Conservation (phyloP, 768 basidiomycete species). For the Cubamyces sp. region DNA sequence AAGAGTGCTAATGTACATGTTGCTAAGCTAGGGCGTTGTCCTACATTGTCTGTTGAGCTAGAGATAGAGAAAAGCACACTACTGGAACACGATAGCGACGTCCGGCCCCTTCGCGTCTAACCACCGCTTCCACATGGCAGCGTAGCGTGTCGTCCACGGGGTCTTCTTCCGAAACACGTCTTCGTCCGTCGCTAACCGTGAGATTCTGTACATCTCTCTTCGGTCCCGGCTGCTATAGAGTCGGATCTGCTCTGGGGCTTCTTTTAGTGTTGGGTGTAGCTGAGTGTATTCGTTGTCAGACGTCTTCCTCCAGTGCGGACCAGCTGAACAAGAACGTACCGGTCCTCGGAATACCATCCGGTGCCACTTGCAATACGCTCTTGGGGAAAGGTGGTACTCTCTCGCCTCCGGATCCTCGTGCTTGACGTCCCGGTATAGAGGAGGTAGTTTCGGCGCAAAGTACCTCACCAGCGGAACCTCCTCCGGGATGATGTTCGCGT, state of each 20-base stretch:
- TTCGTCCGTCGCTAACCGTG: conserved; percentile 43
- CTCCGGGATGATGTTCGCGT: conserved; percentile 16
- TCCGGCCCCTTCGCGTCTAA: conserved; percentile 40
- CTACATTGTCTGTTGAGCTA: too few species aligned
- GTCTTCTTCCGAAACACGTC: conserved; percentile 35
- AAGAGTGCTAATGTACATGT: not conserved
- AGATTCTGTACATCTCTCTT: conserved; percentile 46
- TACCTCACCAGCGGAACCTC: conserved; percentile 28
- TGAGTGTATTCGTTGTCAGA: conserved; percentile 21
- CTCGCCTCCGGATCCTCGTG: conserved; percentile 23
- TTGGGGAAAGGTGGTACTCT: conserved; percentile 38
- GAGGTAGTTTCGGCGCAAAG: conserved; percentile 38
- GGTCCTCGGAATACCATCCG: conserved; percentile 46
- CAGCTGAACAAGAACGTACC: conserved; percentile 34
- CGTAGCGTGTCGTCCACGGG: conserved; percentile 36
- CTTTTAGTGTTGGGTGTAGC: conserved; percentile 40
- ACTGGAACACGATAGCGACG: conserved; percentile 41
- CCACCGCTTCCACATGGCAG: conserved; percentile 45
- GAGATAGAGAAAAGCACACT: not conserved
- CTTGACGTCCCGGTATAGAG: conserved; percentile 39
- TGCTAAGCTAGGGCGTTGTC: not conserved
- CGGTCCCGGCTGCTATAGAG: conserved; percentile 44
- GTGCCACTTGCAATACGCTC: conserved; percentile 50
- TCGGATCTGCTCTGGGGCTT: conserved; percentile 40
- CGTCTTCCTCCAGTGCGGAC: not conserved